A percentile compares a stretch with the other conserved stretches of the same genome.
Evolutionary conservation across 192 early-diverging fungal species (phyloP).

Genomic region (Coemansia sp.): DNA sequence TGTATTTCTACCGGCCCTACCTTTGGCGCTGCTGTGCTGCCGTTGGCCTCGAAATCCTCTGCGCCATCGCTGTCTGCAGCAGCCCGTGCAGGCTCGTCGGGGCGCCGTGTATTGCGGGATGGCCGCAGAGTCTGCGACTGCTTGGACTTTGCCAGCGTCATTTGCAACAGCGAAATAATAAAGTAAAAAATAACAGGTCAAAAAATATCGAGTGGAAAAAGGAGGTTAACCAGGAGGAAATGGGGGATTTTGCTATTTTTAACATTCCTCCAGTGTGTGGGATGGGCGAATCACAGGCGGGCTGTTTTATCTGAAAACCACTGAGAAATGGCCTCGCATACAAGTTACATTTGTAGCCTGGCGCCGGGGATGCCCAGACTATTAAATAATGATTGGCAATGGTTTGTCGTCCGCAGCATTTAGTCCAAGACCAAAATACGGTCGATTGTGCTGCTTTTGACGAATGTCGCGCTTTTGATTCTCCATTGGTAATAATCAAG

Average conservation of each 20-base stretch:
- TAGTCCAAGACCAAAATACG: neutral
- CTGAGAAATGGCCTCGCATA: too few relatives aligned
- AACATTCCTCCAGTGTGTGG: neutral
- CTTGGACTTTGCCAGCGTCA: conserved; percentile 34
- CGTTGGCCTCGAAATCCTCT: conserved; percentile 6
- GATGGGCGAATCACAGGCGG: conserved; percentile 1
- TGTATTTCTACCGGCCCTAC: neutral
- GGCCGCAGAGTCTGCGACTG: conserved; percentile 7
- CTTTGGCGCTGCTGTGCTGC: conserved; percentile 10
- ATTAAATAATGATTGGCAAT: too few relatives aligned
- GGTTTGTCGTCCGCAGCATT: too few relatives aligned
- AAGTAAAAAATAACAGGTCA: conserved; percentile 3
- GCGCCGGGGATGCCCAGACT: too few relatives aligned
- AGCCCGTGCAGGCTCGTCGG: neutral
- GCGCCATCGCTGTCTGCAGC: conserved; percentile 6
- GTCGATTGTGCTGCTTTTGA: neutral
- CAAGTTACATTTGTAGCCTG: neutral
- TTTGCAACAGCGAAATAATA: neutral
- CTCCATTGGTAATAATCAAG: neutral
- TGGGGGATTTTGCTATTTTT: conserved; percentile 7
- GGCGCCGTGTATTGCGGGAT: neutral
- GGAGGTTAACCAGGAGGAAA: neutral
- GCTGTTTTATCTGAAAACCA: neutral
- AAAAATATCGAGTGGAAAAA: neutral
- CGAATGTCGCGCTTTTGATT: neutral